Evolutionary conservation across 2,329 filamentous ascomycete species (phyloP).

Genomic region (Aspergillus clavatus): DNA sequence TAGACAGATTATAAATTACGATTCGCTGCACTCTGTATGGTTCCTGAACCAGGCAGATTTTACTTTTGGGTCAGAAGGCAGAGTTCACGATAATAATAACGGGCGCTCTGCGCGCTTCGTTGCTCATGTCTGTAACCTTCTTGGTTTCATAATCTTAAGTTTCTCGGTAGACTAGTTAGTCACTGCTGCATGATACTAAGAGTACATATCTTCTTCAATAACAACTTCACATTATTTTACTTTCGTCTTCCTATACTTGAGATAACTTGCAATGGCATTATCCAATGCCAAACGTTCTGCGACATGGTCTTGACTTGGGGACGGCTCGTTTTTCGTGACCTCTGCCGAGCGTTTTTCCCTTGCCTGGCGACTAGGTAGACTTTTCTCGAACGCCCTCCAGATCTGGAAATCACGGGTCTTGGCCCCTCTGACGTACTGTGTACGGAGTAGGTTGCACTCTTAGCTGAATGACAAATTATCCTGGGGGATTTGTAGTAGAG

Average conservation of each 20-base stretch:
- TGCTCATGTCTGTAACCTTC: background rate
- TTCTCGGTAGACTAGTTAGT: background rate
- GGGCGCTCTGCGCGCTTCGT: conserved; percentile 1
- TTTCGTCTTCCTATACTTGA: no score
- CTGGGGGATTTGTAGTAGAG: no score
- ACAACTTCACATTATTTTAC: no score
- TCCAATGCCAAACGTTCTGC: conserved; percentile 6
- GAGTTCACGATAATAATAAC: background rate
- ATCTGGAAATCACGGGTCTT: conserved; percentile 11
- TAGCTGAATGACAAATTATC: no score
- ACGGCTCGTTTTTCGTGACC: conserved; percentile 4
- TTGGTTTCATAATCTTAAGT: background rate
- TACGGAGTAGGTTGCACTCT: no score
- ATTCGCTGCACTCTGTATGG: background rate
- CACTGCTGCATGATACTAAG: no score
- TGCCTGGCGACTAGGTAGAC: background rate
- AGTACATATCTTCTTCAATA: no score
- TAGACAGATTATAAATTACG: background rate
- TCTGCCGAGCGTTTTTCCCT: conserved; percentile 7
- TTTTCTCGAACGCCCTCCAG: conserved; percentile 1
- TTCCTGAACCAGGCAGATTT: background rate
- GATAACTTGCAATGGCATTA: background rate
- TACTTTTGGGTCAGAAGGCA: background rate
- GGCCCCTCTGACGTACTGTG: background rate
- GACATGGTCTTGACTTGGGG: conserved; percentile 12